Evolutionary conservation across 768 basidiomycete genomes (phyloP).

Genomic region (Brasilioporus rufonigricans): DNA sequence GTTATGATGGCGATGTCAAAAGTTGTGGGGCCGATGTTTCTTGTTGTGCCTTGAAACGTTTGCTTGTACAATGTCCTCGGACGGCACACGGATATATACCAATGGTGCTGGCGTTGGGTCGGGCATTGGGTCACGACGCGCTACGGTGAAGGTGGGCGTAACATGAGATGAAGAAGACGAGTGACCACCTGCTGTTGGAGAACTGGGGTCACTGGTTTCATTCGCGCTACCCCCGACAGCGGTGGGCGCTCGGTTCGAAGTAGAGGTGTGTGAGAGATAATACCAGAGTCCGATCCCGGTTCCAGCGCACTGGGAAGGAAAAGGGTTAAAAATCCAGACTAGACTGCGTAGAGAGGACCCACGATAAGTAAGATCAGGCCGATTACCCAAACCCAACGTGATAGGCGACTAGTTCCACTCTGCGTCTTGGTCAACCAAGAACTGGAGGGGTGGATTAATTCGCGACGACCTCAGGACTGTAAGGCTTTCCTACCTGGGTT

Average conservation of each 20-base stretch:
- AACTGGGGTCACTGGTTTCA: slow-evolving; percentile 32
- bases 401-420: slow-evolving; percentile 47
- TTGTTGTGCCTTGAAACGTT: slow-evolving; percentile 7
- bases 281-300: slow-evolving; percentile 60
- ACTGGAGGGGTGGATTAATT: slow-evolving; percentile 32
- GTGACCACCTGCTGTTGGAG: slow-evolving; percentile 13
- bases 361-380: slow-evolving; percentile 59
- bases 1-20: slow-evolving; percentile 8
- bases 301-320: slow-evolving; percentile 42
- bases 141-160: slow-evolving; percentile 61
- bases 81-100: slow-evolving; percentile 3
- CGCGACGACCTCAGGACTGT: neutral
- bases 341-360: slow-evolving; percentile 19
- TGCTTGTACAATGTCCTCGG: slow-evolving; percentile 2
- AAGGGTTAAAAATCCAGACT: neutral
- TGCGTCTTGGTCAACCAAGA: slow-evolving; percentile 70
- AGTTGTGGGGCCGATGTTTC: slow-evolving; percentile 8
- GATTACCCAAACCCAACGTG: slow-evolving; percentile 68
- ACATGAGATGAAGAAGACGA: slow-evolving; percentile 40
- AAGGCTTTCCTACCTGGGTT: slow-evolving; percentile 39
- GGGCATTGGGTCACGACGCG: slow-evolving; percentile 32
- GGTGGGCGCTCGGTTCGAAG: slow-evolving; percentile 51
- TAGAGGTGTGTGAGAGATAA: slow-evolving; percentile 52
- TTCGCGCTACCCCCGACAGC: slow-evolving; percentile 63
- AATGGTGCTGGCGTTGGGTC: slow-evolving; percentile 18